Base-by-base conservation (phyloP, 805 yeast species). In the Zygotorulaspora florentina region DNA sequence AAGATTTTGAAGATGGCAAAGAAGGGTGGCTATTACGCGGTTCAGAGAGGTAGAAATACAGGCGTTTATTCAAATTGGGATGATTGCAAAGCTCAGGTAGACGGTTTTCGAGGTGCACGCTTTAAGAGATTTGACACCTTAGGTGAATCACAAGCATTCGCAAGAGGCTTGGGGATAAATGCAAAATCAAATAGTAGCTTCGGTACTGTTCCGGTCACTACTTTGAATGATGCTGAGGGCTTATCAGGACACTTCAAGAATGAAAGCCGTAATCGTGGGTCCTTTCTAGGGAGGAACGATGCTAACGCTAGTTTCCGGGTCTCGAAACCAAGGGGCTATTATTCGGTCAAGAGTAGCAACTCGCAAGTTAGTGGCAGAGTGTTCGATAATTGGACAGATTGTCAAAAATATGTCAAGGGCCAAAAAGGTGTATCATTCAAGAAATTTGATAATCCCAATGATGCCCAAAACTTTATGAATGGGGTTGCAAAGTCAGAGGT, bases 61-160 rank as follows among this genome's bases (percentile, higher is more conserved):
- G 96, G 95, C 0, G 69, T 87, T 1, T 87, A 67, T 62, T 53
- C 45, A 7, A 62, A 63, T 15, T 88, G 96, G 96, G 58, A 61
- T 1, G 78, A 73, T 3, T 79, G 83, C 46, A 67, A 73, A 43
- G 51, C 53, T 0, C 76, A 79, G 37, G 85, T 81, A 0, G 52
- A 56, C 6, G 87, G 90, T 0, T 82, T 61, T 53, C 47, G 74
- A 3, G 78, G 80, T 2, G 84, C 88, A 6, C 56, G 59, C 11
- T 82, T 59, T 64, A 84, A 82, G 62, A 75, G 75, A 53, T 86
- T 86, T 57, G 51, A 58, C 9, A 62, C 76, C 1, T 43, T 23
- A 1, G 53, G 53, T 0, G 85, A 73, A 25, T 95, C 95, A 0
- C 47, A 58, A 18, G 64, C 60, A 0, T 81, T 73, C 61, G 45